Base-by-base conservation (phyloP, 148 eudicot species). In the Fagopyrum esculentum region DNA sequence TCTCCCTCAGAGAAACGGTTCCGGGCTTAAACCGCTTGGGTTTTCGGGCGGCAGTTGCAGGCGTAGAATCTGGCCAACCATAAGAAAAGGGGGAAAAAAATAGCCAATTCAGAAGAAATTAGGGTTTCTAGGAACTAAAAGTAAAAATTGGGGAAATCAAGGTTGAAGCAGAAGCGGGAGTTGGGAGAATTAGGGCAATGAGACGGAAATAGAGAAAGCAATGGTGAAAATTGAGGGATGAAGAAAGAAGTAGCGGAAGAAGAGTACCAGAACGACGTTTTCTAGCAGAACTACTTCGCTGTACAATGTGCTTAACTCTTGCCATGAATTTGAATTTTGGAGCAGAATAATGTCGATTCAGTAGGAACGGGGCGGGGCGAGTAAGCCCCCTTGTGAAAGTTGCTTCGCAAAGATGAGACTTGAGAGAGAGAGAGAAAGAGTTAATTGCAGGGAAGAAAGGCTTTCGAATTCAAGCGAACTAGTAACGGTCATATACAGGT, bases 1-100 rank as follows among this genome's bases (percentile, higher is more conserved):
- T 77, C 17, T 77, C 75, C 68, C 79, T 45, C 12, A 77, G 47
- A 11, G 79, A 74, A 2, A 77, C 79, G 9, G 75, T 71, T 7
- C 79, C 79, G 29, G 69, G 79, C 46, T 49, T 54, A 44, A 6
- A 7, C 16, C 69, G 52, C 52, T 2, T 26, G 6, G 78, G 50
- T 69, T 76, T 76, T 54, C 74, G 69, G 40, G 69, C 4, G 30
- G 2, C 6, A 8, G 19, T 57, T 9, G 43, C 11, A 63, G 69
- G 35, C 69, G 69, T 30, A 9, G 69, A 30, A 29, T 29, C 69
- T 63, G 69, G 13, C 44, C 43, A 22, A 57, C 35, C 26, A 1
- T 12, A 52, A 15, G 17, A 52, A 4, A 3, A 63, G 9, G 3
- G 12, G 11, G 3, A 5, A 4, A 30, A 30, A 26, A 30, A 19